These are phyloP conservation scores for Pyricularia sp. DNA, from an alignment of 2,329 filamentous ascomycete species.

Conservation along the genomic window DNA sequence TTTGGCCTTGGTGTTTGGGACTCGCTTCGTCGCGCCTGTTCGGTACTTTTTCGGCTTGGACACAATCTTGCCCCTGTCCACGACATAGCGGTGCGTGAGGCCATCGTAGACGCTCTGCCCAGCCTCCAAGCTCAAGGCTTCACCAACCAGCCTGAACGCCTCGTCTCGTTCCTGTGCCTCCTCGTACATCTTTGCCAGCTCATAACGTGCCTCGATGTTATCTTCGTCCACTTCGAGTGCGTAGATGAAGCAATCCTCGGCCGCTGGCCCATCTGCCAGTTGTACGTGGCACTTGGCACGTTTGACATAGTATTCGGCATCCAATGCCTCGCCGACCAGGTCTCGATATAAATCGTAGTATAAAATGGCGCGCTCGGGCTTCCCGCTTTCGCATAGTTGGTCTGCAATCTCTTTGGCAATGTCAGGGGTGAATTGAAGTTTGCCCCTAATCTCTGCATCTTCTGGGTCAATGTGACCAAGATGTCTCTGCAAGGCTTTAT, in stretches of 20 bases:
- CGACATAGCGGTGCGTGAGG: slow-evolving; percentile 8
- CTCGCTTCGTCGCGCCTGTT: background rate
- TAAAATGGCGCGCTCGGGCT: slow-evolving; percentile 29
- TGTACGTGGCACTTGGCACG: slow-evolving; percentile 58
- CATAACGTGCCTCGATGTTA: slow-evolving; percentile 63
- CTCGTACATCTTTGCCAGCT: slow-evolving; percentile 77
- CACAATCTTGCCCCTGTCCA: slow-evolving; percentile 10
- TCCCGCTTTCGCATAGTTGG: slow-evolving; percentile 27
- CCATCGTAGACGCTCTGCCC: slow-evolving; percentile 17
- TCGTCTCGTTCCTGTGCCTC: slow-evolving; percentile 58
- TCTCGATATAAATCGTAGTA: slow-evolving; percentile 44
- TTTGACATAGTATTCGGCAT: slow-evolving; percentile 38
- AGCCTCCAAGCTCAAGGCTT: slow-evolving; percentile 55
- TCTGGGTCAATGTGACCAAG: slow-evolving; percentile 58
- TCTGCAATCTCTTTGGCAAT: slow-evolving; percentile 58
- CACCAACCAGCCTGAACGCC: slow-evolving; percentile 63
- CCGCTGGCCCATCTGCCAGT: slow-evolving; percentile 49
- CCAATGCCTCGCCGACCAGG: slow-evolving; percentile 25
- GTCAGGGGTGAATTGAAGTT: slow-evolving; percentile 56
- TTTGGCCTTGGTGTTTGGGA: background rate
- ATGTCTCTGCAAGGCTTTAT: slow-evolving; percentile 28
- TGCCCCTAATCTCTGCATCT: slow-evolving; percentile 32
- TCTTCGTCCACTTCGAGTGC: slow-evolving; percentile 59
- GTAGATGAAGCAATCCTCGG: slow-evolving; percentile 64
- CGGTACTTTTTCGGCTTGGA: slow-evolving; percentile 10